Percentiles rank a stretch among this genome's conserved stretches.
Evolutionary conservation across 805 yeast genomes (phyloP).

Genomic region (Candida gorgasii): DNA sequence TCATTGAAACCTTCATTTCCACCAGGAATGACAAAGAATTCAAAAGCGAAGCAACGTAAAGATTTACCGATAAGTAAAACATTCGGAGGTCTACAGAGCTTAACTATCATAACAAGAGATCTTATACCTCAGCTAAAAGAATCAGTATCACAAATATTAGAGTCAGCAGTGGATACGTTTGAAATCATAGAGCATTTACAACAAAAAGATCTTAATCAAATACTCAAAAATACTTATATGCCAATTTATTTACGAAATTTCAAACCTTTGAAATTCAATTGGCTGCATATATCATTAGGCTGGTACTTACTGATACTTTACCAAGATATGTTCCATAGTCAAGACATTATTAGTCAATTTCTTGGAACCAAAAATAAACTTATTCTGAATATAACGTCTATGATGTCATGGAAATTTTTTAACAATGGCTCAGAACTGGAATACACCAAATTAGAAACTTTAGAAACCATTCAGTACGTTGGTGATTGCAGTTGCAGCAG

Average conservation of each 20-base stretch:
- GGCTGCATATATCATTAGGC: constrained; percentile 66
- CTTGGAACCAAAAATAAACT: constrained; percentile 29
- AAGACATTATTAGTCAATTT: constrained; percentile 20
- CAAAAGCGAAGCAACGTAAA: constrained; percentile 53
- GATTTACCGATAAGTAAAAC: constrained; percentile 49
- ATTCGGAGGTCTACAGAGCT: constrained; percentile 60
- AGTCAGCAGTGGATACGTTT: constrained; percentile 23
- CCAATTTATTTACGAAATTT: not conserved
- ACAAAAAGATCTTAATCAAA: constrained; percentile 16
- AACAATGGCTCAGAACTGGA: not conserved
- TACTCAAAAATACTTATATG: not conserved
- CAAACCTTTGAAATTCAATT: constrained; percentile 50
- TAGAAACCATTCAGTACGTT: constrained; percentile 2
- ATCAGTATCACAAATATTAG: constrained; percentile 27
- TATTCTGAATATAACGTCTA: constrained; percentile 40
- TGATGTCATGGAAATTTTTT: constrained; percentile 25
- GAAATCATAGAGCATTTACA: constrained; percentile 40
- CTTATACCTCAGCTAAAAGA: constrained; percentile 40
- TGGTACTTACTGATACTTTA: constrained; percentile 75
- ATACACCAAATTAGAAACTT: constrained; percentile 3
- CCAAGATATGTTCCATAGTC: constrained; percentile 50
- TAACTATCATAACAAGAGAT: constrained; percentile 39
- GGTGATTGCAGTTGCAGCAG: not conserved
- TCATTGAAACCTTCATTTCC: constrained; percentile 53
- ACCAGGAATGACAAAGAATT: constrained; percentile 59